phyloP scores from a whole-genome alignment of 768 basidiomycete species.

The Pleurotus sapidus region DNA sequence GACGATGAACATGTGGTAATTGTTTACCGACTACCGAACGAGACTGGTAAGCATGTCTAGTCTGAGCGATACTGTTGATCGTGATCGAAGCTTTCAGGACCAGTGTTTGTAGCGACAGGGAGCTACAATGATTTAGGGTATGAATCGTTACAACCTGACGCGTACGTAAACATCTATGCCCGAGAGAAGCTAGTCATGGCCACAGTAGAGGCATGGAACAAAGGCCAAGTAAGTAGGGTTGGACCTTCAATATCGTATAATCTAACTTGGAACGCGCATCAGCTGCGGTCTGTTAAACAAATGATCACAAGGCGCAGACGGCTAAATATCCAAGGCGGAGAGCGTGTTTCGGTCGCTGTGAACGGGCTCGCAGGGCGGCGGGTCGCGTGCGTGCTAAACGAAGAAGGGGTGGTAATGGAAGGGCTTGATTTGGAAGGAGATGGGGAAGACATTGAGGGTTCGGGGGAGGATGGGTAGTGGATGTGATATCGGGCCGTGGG shows the following conservation, averaged over 20 bases:
- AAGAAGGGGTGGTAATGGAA: conserved; percentile 61
- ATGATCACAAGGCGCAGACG: conserved; percentile 57
- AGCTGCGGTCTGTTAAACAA: conserved; percentile 49
- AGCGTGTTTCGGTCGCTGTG: conserved; percentile 58
- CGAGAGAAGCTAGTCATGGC: conserved; percentile 67
- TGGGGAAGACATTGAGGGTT: conserved; percentile 46
- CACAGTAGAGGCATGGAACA: conserved; percentile 53
- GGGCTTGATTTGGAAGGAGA: conserved; percentile 77
- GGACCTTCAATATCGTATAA: not conserved
- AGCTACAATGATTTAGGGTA: conserved; percentile 62
- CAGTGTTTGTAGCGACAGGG: conserved; percentile 60
- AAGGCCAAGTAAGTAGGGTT: conserved; percentile 55
- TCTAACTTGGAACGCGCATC: conserved; percentile 9
- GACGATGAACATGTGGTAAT: conserved; percentile 70
- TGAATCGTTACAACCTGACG: conserved; percentile 43
- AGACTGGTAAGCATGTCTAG: conserved; percentile 43
- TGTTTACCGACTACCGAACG: conserved; percentile 50
- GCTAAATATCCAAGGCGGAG: conserved; percentile 49
- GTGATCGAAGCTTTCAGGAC: conserved; percentile 40
- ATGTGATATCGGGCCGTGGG: conserved; percentile 13
- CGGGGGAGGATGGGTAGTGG: conserved; percentile 25
- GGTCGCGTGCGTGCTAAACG: conserved; percentile 73
- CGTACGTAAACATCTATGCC: conserved; percentile 49
- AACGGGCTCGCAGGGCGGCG: conserved; percentile 75
- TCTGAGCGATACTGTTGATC: conserved; percentile 26